Evolutionary conservation across 495 filamentous ascomycete species (phyloP), one percentile per base, ranked within the genome.

Genomic region (Penicillium chermesinum): DNA sequence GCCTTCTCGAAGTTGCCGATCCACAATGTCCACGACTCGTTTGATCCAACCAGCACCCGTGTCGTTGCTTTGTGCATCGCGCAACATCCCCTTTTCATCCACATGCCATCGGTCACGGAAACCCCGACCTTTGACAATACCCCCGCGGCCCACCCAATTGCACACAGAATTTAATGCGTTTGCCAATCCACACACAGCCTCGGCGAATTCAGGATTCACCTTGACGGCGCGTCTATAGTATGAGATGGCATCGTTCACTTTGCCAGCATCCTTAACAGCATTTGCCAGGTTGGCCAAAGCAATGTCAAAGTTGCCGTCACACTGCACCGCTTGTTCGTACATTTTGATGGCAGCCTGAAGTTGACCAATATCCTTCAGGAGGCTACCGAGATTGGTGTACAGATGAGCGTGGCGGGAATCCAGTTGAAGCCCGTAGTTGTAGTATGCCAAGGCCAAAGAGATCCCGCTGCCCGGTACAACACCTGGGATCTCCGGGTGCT

Each of bases 101-200:
- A 99, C 89, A 61, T 99, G 93, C 90, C 91, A 97, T 32, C 90
- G 85, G 63, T 99, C 93, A 30, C 82, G 79, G 55, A 76, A 82
- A 17, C 87, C 88, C 42, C 69, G 72, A 36, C 85, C 78, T 25
- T 84, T 77, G 13, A 85, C 70, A 45, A 96, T 82, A 8, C 93
- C 93, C 52, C 93, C 93, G 38, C 93, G 84, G 13, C 89, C 91
- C 53, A 76, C 78, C 93, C 93, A 99, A 58, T 89, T 89, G 58
- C 93, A 99, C 22, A 99, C 91, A 21, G 93, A 96, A 61, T 96
- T 97, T 20, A 97, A 77, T 18, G 93, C 94, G 55, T 95, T 97
- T 10, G 91, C 93, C 40, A 99, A 76, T 10, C 93, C 93, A 63
- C 93, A 99, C 1, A 97, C 91, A 2, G 93, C 93, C 69, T 97